These are phyloP conservation scores for Avena sativa DNA, from an alignment of 176 grass and related monocot species.

Conservation along the genomic window DNA sequence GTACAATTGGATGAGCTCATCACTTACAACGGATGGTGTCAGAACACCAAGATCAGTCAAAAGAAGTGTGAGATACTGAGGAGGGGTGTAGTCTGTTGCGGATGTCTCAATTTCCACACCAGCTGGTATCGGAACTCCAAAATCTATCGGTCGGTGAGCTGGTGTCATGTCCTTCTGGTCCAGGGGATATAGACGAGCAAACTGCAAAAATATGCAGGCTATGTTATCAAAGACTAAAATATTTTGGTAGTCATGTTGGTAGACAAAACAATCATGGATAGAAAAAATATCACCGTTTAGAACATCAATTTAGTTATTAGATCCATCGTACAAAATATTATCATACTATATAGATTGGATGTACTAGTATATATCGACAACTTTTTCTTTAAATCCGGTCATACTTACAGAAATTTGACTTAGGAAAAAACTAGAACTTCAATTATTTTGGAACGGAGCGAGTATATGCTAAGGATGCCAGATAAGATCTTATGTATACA, in stretches of 20 bases:
- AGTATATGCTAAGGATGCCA: background rate
- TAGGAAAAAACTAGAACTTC: no score
- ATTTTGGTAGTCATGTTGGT: background rate
- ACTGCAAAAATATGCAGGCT: conserved; percentile 48
- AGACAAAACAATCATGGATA: background rate
- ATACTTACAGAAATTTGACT: no score
- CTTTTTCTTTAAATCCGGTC: no score
- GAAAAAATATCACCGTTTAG: no score
- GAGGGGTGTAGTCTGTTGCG: conserved; percentile 79
- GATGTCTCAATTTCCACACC: conserved; percentile 76
- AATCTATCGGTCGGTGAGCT: conserved; percentile 70
- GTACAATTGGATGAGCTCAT: conserved; percentile 81
- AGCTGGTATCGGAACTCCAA: conserved; percentile 61
- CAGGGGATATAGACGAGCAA: conserved; percentile 77
- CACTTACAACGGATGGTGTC: conserved; percentile 80
- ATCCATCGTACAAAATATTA: no score
- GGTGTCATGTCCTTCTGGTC: conserved; percentile 85
- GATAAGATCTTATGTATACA: background rate
- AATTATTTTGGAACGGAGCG: no score
- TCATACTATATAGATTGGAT: no score
- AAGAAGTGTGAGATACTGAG: conserved; percentile 76
- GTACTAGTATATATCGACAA: no score
- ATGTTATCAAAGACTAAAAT: background rate
- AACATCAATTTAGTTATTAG: no score
- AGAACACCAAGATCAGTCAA: conserved; percentile 77